Conservation (phyloP, 225 moss, liverwort and hornwort genomes). For the Physcomitrellopsis africana region DNA sequence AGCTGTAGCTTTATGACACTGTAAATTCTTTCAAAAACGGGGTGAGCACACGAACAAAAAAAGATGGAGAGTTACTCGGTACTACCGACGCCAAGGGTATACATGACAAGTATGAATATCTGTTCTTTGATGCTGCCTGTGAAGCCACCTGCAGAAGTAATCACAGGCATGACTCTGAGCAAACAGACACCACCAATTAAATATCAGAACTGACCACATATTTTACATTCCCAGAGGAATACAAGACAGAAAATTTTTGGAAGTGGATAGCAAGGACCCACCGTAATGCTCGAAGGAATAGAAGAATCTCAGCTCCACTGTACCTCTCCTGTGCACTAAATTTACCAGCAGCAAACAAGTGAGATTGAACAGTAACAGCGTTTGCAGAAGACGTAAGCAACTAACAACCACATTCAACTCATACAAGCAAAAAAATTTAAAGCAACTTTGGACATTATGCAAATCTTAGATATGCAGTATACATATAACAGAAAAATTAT, state of each 20-base stretch:
- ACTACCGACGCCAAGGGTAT: conserved; percentile 61
- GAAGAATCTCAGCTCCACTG: conserved; percentile 82
- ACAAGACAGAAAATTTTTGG: background rate
- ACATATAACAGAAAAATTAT: background rate
- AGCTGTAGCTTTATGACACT: background rate
- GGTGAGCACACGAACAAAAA: conserved; percentile 2
- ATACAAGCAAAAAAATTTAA: conserved; percentile 8
- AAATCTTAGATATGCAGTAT: conserved; percentile 19
- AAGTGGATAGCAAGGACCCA: conserved; percentile 22
- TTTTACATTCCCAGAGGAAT: conserved; percentile 5
- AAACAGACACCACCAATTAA: conserved; percentile 31
- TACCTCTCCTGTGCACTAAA: conserved; percentile 55
- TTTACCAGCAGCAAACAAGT: conserved; percentile 11
- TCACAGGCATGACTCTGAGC: conserved; percentile 61
- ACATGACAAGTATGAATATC: conserved; percentile 60
- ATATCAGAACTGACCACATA: conserved; percentile 19
- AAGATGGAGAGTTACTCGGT: background rate
- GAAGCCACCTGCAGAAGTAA: conserved; percentile 54
- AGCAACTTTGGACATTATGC: conserved; percentile 12
- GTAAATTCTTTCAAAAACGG: conserved; percentile 16
- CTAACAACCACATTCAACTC: conserved; percentile 4
- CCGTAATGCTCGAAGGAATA: conserved; percentile 85
- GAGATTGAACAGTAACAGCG: background rate
- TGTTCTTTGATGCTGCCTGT: conserved; percentile 62
- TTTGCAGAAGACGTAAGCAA: too few species aligned